phyloP scores from a whole-genome alignment of 2,329 filamentous ascomycete species.

The Nemania serpens region DNA sequence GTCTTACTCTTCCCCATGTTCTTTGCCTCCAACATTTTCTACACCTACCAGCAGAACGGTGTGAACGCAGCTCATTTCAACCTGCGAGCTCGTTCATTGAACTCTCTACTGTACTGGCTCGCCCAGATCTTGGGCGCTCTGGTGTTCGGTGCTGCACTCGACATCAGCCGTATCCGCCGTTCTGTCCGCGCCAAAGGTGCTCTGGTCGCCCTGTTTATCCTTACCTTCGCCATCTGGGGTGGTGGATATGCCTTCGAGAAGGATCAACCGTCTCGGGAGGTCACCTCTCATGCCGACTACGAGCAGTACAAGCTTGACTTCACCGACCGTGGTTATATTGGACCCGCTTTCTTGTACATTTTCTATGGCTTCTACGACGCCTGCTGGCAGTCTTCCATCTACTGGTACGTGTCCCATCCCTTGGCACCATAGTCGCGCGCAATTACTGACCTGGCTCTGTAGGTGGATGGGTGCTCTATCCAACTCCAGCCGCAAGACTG shows the following conservation, averaged over 20 bases:
- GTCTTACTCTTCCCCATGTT: slow-evolving; percentile 79
- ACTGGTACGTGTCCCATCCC: slow-evolving; percentile 79
- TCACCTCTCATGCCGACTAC: slow-evolving; percentile 26
- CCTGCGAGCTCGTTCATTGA: slow-evolving; percentile 71
- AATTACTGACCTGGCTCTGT: slow-evolving; percentile 41
- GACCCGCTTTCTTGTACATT: slow-evolving; percentile 75
- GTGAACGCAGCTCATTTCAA: slow-evolving; percentile 73
- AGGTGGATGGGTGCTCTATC: slow-evolving; percentile 92
- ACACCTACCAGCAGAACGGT: slow-evolving; percentile 76
- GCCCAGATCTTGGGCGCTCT: slow-evolving; percentile 74
- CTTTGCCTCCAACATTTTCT: slow-evolving; percentile 79
- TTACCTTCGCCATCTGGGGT: slow-evolving; percentile 74
- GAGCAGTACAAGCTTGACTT: slow-evolving; percentile 54
- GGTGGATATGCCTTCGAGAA: slow-evolving; percentile 74
- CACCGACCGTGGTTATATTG: slow-evolving; percentile 63
- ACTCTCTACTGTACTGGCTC: slow-evolving; percentile 72
- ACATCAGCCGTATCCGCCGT: slow-evolving; percentile 60
- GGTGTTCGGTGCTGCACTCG: slow-evolving; percentile 68
- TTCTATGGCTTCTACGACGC: slow-evolving; percentile 63
- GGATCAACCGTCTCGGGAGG: slow-evolving; percentile 53
- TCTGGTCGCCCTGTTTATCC: slow-evolving; percentile 61
- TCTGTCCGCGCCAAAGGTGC: slow-evolving; percentile 65
- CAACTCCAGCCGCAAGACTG: slow-evolving; percentile 89
- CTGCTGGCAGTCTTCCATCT: slow-evolving; percentile 85
- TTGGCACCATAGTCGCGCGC: slow-evolving; percentile 66